Evolutionary conservation across 805 yeast species (phyloP), one percentile per base, ranked within the genome.

Genomic region (Priceomyces melissophilus): DNA sequence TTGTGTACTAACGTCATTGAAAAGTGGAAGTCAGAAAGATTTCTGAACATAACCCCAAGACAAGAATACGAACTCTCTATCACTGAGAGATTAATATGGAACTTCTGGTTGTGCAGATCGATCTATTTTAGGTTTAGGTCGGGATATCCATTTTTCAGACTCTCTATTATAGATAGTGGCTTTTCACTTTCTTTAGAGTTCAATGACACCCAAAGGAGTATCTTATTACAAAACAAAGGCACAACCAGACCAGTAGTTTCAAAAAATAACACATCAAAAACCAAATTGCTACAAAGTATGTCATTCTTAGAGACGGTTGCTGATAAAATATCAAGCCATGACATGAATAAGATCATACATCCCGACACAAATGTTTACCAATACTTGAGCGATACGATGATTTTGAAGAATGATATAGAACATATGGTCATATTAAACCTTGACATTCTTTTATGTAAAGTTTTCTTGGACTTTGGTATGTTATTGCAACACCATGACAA

Each of bases 61-160:
- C 61, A 61, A 39, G 33, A 40, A 11, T 57, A 45, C 30, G 63
- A 61, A 38, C 41, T 46, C 8, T 62, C 60, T 32, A 29, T 55
- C 9, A 35, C 47, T 8, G 40, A 57, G 8, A 51, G 59, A 15
- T 34, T 55, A 15, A 42, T 60, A 5, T 61, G 67, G 67, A 47
- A 42, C 20, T 53, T 47, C 31, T 58, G 53, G 48, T 38, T 50
- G 10, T 37, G 42, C 27, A 39, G 50, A 25, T 17, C 46, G 1
- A 34, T 55, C 5, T 26, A 49, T 3, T 40, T 52, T 14, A 48
- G 62, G 10, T 40, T 48, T 14, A 38, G 38, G 8, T 42, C 40
- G 26, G 63, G 65, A 1, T 42, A 34, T 29, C 63, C 63, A 0
- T 57, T 46, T 30, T 26, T 39, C 13, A 45, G 32, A 30, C 30